Evolutionary conservation across 176 grass and related monocot genomes (phyloP).

Genomic region (Eleusine coracana): DNA sequence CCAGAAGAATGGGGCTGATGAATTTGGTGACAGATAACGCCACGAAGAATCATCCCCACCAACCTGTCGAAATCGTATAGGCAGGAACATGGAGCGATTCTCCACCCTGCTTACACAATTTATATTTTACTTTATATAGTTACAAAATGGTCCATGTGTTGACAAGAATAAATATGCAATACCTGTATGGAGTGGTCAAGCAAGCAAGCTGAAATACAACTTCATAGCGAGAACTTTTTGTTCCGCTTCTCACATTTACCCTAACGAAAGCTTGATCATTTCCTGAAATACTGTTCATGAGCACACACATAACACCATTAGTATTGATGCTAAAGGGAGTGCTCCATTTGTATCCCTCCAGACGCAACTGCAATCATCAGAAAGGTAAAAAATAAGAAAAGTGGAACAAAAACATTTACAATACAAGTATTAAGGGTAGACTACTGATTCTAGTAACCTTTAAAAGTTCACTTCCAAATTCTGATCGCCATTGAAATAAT

Average conservation of each 20-base stretch:
- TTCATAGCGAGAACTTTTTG: slow-evolving; percentile 89
- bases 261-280: slow-evolving; percentile 73
- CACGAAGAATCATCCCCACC: slow-evolving; percentile 77
- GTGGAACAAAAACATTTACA: slow-evolving; percentile 14
- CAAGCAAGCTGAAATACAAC: slow-evolving; percentile 83
- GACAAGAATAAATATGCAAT: slow-evolving; percentile 28
- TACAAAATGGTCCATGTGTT: not conserved
- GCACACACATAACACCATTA: slow-evolving; percentile 88
- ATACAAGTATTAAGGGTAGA: not conserved
- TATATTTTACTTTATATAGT: slow-evolving; percentile 20
- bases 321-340: slow-evolving; percentile 86
- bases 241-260: slow-evolving; percentile 81
- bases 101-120: slow-evolving; percentile 70
- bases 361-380: slow-evolving; percentile 56
- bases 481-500: slow-evolving; percentile 83
- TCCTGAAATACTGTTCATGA: slow-evolving; percentile 63
- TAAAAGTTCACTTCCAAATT: slow-evolving; percentile 75
- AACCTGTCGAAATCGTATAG: slow-evolving; percentile 80
- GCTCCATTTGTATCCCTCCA: slow-evolving; percentile 94
- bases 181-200: slow-evolving; percentile 90
- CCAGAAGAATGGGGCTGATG: slow-evolving; percentile 89
- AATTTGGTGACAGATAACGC: slow-evolving; percentile 82
- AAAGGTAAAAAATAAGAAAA: slow-evolving; percentile 12
- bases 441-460: slow-evolving; percentile 62
- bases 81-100: slow-evolving; percentile 97